Evolutionary conservation across 306 rosid genomes (phyloP), one percentile per base, ranked within the genome.

Genomic region (Dryas octopetala): DNA sequence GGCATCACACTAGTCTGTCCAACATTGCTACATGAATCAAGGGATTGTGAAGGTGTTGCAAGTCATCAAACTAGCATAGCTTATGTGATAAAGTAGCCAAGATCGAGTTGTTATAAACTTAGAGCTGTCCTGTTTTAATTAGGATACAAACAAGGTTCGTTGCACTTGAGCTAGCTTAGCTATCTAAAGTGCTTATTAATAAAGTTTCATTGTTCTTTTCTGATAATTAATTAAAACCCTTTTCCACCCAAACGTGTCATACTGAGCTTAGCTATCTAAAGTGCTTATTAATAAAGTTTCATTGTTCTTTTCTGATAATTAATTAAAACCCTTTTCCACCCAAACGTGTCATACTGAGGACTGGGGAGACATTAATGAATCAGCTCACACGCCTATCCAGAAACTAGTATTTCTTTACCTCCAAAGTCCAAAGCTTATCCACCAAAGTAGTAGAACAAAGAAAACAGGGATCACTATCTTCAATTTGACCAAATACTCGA

Each of bases 1-100:
- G 69, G 63, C 73, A 81, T 66, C 58, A 74, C 52, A 52, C 49
- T 57, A 44, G 13, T 17, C 46, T 55, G 64, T 38, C 71, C 63
- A n/a, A 8, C 17, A 45, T 51, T 13, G 74, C 46, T 48, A 49
- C 74, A 76, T 49, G 74, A n/a, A 77, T 49, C 10, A 13, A 59
- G 47, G 53, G 17, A 45, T 49, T 15, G 46, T n/a, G 68, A 43
- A 32, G 64, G 49, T 32, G 38, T 32, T 32, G 23, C 23, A 23
- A 23, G 23, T 23, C 23, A 32, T 32, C 38, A 32, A 32, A 32
- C 1, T 32, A 32, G 38, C 38, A 32, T 32, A 32, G 38, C 38
- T 32, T 32, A 19, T 61, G 69, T 60, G 49, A 38, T 5, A 41
- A 63, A 63, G 48, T 32, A 32, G 38, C 38, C 38, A 32, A 32